These are phyloP conservation scores for Carex littledalei DNA, from an alignment of 176 grass and related monocot genomes.

Conservation along the genomic window DNA sequence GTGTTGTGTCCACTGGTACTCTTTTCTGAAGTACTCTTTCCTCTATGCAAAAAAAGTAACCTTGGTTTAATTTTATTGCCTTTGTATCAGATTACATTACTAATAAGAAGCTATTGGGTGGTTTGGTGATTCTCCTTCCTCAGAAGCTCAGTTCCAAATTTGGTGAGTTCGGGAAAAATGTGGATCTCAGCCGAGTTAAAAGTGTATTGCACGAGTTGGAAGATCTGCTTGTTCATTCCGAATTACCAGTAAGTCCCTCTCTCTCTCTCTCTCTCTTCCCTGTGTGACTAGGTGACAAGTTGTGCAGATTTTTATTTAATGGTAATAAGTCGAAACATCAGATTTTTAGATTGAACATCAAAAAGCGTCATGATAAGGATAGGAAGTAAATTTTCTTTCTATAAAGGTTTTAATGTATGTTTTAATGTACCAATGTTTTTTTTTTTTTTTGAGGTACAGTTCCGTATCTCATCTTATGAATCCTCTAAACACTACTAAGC, in stretches of 20 bases:
- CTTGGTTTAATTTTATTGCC: background rate
- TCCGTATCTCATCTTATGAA: background rate
- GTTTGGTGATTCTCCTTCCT: slow-evolving; percentile 83
- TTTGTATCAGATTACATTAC: slow-evolving; percentile 60
- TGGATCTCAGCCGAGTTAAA: slow-evolving; percentile 36
- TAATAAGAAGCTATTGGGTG: slow-evolving; percentile 66
- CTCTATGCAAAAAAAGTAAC: background rate
- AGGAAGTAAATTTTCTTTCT: background rate
- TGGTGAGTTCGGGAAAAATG: slow-evolving; percentile 7
- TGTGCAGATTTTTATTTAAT: slow-evolving; percentile 3
- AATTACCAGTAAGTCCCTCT: slow-evolving; percentile 56
- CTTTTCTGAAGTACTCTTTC: background rate
- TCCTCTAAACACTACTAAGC: background rate
- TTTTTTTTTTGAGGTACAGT: background rate
- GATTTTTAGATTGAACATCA: background rate
- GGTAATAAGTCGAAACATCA: background rate
- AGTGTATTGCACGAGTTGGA: slow-evolving; percentile 56
- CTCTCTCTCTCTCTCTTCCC: background rate
- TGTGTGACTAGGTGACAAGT: background rate
- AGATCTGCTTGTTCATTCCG: slow-evolving; percentile 57
- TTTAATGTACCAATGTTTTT: background rate
- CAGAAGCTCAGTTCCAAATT: slow-evolving; percentile 38
- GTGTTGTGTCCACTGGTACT: background rate
- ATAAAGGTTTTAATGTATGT: background rate
- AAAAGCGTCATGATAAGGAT: background rate